Percentiles rank a stretch among this genome's conserved stretches.
These are phyloP conservation scores for Haematococcus sp. DNA, from an alignment of 139 green algal species.

Conservation along the genomic window DNA sequence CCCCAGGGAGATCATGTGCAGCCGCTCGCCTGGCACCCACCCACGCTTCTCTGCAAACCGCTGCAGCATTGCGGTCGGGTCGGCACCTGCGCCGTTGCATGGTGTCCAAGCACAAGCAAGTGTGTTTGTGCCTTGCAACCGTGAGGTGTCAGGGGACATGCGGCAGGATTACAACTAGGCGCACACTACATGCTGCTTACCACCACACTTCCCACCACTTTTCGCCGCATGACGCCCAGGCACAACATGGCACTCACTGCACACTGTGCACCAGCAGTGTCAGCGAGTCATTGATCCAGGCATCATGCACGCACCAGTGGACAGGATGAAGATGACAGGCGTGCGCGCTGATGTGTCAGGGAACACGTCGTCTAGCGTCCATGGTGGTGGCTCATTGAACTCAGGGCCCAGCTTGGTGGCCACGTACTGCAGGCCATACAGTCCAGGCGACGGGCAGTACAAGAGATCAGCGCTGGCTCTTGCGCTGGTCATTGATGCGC, in stretches of 20 bases:
- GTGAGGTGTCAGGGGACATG: too few relatives aligned
- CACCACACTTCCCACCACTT: too few relatives aligned
- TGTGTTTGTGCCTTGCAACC: too few relatives aligned
- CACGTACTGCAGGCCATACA: slow-evolving; percentile 52
- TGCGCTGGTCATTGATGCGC: neutral
- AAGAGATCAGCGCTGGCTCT: neutral
- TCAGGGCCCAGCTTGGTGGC: slow-evolving; percentile 51
- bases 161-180: too few relatives aligned
- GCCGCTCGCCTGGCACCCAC: slow-evolving; percentile 52
- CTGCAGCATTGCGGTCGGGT: slow-evolving; percentile 79
- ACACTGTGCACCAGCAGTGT: neutral
- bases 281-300: too few relatives aligned
- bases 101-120: too few relatives aligned
- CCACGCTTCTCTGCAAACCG: slow-evolving; percentile 69
- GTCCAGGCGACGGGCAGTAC: too few relatives aligned
- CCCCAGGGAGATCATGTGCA: slow-evolving; percentile 81
- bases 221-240: too few relatives aligned
- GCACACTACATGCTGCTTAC: too few relatives aligned
- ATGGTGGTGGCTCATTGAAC: slow-evolving; percentile 76
- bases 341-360: slow-evolving; percentile 62
- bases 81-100: slow-evolving; percentile 43
- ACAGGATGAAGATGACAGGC: slow-evolving; percentile 87
- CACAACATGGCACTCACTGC: neutral
- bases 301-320: slow-evolving; percentile 40
- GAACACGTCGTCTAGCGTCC: slow-evolving; percentile 80